These are phyloP conservation scores for Candida adriatica DNA, from an alignment of 805 yeast species.

Conservation along the genomic window DNA sequence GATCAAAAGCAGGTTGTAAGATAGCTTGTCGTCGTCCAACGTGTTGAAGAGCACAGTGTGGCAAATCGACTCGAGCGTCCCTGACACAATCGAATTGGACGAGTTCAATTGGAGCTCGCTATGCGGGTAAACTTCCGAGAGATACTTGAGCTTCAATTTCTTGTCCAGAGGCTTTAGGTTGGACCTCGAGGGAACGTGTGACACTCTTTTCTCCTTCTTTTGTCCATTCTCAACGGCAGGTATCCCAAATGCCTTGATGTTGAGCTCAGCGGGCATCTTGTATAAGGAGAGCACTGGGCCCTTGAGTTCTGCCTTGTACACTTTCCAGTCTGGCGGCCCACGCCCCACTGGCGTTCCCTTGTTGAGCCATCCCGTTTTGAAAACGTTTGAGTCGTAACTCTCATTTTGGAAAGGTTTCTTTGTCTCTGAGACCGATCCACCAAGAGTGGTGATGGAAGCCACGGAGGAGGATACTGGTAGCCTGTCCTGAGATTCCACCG, in stretches of 20 bases:
- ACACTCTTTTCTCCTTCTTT: conserved; percentile 20
- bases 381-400: conserved; percentile 31
- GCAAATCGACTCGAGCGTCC: conserved; percentile 65
- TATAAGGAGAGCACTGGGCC: conserved; percentile 62
- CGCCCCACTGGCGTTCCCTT: conserved; percentile 30
- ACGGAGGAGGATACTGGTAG: too few relatives aligned
- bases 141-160: conserved; percentile 24
- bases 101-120: conserved; percentile 51
- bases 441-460: too few relatives aligned
- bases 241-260: conserved; percentile 35
- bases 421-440: too few relatives aligned
- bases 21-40: conserved; percentile 30
- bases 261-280: conserved; percentile 46
- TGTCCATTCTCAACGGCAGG: conserved; percentile 6
- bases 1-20: conserved; percentile 39
- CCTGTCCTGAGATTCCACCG: too few relatives aligned
- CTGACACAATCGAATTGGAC: conserved; percentile 40
- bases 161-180: conserved; percentile 12
- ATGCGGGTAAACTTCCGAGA: conserved; percentile 47
- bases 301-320: conserved; percentile 59
- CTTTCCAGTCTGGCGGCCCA: conserved; percentile 27
- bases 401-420: conserved; percentile 23
- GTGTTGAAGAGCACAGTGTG: conserved; percentile 63
- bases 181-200: conserved; percentile 18
- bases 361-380: conserved; percentile 59